Percentiles rank a stretch among this genome's conserved stretches.
Evolutionary conservation across 768 basidiomycete genomes (phyloP).

Genomic region (Cantharellus cinnabarinus): DNA sequence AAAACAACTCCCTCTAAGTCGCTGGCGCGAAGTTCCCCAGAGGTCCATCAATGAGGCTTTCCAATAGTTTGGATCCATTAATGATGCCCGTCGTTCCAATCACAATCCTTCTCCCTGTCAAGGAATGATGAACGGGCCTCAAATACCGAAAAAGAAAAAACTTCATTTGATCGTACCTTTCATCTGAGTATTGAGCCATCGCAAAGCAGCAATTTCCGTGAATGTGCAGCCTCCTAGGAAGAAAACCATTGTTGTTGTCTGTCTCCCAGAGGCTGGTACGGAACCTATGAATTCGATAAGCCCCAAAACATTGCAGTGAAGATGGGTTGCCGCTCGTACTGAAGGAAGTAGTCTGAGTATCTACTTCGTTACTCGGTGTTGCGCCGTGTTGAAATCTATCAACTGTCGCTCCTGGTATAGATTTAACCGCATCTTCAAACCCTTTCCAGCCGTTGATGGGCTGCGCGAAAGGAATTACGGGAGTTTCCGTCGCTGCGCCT

Average conservation of each 20-base stretch:
- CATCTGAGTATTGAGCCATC: constrained; percentile 79
- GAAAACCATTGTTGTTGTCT: constrained; percentile 78
- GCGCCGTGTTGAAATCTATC: constrained; percentile 33
- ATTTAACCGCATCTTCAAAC: constrained; percentile 72
- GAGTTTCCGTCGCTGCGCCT: not conserved
- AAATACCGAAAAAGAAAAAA: constrained; percentile 1
- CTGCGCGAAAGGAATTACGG: constrained; percentile 30
- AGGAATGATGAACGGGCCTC: constrained; percentile 6
- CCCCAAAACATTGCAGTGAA: too few species aligned
- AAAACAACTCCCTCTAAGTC: not conserved
- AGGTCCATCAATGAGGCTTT: constrained; percentile 6
- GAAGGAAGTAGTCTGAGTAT: too few species aligned
- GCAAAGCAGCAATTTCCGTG: constrained; percentile 85
- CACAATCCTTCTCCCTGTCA: constrained; percentile 61
- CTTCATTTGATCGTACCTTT: constrained; percentile 30
- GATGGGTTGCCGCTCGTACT: too few species aligned
- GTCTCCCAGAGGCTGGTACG: constrained; percentile 23
- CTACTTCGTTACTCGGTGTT: not conserved
- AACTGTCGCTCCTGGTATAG: constrained; percentile 69
- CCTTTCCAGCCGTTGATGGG: constrained; percentile 94
- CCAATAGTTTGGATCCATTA: constrained; percentile 30
- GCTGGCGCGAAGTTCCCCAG: not conserved
- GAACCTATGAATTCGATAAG: not conserved
- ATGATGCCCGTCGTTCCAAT: constrained; percentile 85
- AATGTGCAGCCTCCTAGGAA: constrained; percentile 96